Percentiles rank a stretch among this genome's conserved stretches.
phyloP scores from a whole-genome alignment of 176 grass and related monocot genomes.

The Hsuehochloa calcarea region DNA sequence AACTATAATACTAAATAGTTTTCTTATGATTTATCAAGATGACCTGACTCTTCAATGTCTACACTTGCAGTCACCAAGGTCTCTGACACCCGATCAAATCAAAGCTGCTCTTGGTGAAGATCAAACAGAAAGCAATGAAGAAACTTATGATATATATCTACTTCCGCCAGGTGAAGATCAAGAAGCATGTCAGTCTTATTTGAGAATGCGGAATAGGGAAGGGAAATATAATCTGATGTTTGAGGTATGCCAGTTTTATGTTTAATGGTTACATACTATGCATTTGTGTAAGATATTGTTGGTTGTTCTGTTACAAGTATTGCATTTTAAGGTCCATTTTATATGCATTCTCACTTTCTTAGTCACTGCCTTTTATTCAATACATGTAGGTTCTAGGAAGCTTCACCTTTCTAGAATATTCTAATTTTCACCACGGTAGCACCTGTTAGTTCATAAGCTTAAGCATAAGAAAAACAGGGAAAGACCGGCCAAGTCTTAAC shows the following conservation, averaged over 20 bases:
- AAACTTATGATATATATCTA: slow-evolving; percentile 98
- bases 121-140: slow-evolving; percentile 72
- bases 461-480: background rate
- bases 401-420: slow-evolving; percentile 21
- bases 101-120: slow-evolving; percentile 69
- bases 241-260: slow-evolving; percentile 60
- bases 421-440: background rate
- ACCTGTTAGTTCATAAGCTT: background rate
- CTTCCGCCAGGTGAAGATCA: slow-evolving; percentile 98
- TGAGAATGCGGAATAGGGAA: slow-evolving; percentile 98
- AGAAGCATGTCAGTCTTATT: slow-evolving; percentile 93
- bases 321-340: slow-evolving; percentile 5
- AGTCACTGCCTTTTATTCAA: background rate
- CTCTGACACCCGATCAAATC: slow-evolving; percentile 72
- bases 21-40: slow-evolving; percentile 32
- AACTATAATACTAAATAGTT: slow-evolving; percentile 11
- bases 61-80: slow-evolving; percentile 64
- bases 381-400: slow-evolving; percentile 10
- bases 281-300: slow-evolving; percentile 8
- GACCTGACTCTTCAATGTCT: slow-evolving; percentile 1
- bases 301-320: background rate
- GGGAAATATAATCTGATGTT: slow-evolving; percentile 99
- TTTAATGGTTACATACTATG: background rate
- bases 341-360: background rate
- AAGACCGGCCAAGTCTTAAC: background rate